Percentiles rank a stretch among this genome's conserved stretches.
Evolutionary conservation across 345 rosid species (phyloP).

Genomic region (Laguncularia racemosa): DNA sequence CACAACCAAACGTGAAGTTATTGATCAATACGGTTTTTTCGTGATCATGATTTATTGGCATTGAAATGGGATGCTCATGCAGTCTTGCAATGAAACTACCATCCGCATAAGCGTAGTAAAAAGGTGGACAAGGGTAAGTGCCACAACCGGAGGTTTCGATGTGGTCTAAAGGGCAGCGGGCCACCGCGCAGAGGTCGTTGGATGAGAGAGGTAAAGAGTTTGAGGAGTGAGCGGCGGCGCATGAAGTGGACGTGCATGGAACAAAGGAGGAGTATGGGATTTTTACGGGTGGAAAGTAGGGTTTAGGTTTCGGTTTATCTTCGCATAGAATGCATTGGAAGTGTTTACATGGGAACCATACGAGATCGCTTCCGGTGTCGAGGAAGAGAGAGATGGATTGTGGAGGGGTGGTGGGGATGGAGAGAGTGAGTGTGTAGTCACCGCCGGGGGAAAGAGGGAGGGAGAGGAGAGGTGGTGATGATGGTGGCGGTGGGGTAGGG

Average conservation of each 20-base stretch:
- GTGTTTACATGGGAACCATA: slow-evolving; percentile 94
- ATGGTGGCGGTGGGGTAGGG: not conserved
- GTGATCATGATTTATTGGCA: slow-evolving; percentile 30
- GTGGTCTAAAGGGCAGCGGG: slow-evolving; percentile 68
- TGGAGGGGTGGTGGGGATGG: slow-evolving; percentile 37
- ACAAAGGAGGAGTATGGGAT: slow-evolving; percentile 47
- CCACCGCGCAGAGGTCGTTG: slow-evolving; percentile 77
- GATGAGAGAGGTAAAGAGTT: slow-evolving; percentile 20
- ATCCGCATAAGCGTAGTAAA: slow-evolving; percentile 93
- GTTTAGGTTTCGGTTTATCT: slow-evolving; percentile 39
- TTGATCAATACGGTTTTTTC: slow-evolving; percentile 21
- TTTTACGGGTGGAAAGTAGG: slow-evolving; percentile 19
- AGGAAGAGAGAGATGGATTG: slow-evolving; percentile 65
- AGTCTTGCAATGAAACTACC: slow-evolving; percentile 76
- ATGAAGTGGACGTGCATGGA: slow-evolving; percentile 56
- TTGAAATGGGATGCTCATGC: slow-evolving; percentile 41
- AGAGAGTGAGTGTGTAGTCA: slow-evolving; percentile 71
- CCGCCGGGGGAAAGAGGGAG: slow-evolving; percentile 91
- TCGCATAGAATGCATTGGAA: slow-evolving; percentile 86
- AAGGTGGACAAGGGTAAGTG: slow-evolving; percentile 61
- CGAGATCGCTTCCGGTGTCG: slow-evolving; percentile 95
- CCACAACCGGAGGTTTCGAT: slow-evolving; percentile 71
- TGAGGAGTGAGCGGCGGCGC: slow-evolving; percentile 75
- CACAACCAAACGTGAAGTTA: slow-evolving; percentile 90
- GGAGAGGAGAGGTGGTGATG: slow-evolving; percentile 34